phyloP scores from a whole-genome alignment of 2,329 filamentous ascomycete species.

The Neonectria ditissima region DNA sequence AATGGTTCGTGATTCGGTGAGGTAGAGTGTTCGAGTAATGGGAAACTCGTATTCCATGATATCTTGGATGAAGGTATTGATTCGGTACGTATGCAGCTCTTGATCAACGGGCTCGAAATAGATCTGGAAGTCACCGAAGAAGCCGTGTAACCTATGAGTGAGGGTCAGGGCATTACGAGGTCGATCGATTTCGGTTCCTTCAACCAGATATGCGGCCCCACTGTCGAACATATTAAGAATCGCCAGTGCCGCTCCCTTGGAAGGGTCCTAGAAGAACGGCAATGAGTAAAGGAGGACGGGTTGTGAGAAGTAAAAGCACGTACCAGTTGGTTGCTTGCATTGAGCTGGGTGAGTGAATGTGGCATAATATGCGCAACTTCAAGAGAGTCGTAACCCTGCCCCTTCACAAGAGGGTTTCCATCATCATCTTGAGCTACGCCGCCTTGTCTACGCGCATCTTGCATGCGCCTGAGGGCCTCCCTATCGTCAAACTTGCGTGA shows the following conservation, averaged over 20 bases:
- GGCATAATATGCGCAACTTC: constrained; percentile 27
- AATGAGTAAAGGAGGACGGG: background rate
- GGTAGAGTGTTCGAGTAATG: constrained; percentile 16
- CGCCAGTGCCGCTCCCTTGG: constrained; percentile 49
- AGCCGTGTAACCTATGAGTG: constrained; percentile 26
- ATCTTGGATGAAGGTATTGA: constrained; percentile 30
- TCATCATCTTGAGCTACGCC: constrained; percentile 4
- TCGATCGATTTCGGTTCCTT: constrained; percentile 54
- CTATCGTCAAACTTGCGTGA: constrained; percentile 20
- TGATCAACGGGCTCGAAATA: constrained; percentile 34
- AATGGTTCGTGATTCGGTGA: constrained; percentile 11
- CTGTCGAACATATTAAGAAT: constrained; percentile 58
- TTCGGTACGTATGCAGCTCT: constrained; percentile 47
- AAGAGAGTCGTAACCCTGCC: constrained; percentile 2
- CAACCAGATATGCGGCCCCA: constrained; percentile 50
- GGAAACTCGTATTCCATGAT: constrained; percentile 5
- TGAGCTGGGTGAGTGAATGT: constrained; percentile 15
- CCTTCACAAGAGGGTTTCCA: background rate
- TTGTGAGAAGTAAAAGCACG: background rate
- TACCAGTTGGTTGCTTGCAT: background rate
- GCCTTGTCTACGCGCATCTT: background rate
- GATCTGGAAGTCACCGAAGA: constrained; percentile 37
- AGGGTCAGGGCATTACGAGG: constrained; percentile 51
- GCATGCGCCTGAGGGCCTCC: constrained; percentile 13
- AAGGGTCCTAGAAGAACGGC: constrained; percentile 26